Conservation (phyloP, 2,329 filamentous ascomycete species). For the Aspergillus arachidicola region DNA sequence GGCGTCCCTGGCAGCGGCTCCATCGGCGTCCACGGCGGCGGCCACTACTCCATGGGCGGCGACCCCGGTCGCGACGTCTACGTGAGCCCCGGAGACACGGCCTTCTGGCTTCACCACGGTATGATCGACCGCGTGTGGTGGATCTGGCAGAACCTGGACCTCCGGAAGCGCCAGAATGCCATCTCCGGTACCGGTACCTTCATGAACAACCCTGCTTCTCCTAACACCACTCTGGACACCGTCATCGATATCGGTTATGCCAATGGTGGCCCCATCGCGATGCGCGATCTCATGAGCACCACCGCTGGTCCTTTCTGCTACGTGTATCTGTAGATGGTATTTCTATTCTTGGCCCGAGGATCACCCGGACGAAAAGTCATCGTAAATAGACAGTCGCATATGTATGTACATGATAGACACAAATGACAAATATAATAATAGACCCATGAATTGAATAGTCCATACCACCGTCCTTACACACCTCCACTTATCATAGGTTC, state of each 20-base stretch:
- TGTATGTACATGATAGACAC: not conserved
- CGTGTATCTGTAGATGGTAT: slow-evolving; percentile 37
- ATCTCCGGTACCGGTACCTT: slow-evolving; percentile 51
- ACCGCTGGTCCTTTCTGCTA: slow-evolving; percentile 52
- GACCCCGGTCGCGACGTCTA: slow-evolving; percentile 51
- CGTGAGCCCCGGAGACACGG: slow-evolving; percentile 50
- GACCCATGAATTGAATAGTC: not conserved
- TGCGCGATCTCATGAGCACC: slow-evolving; percentile 47
- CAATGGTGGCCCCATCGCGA: slow-evolving; percentile 34
- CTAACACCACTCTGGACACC: slow-evolving; percentile 51
- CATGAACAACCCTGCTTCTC: slow-evolving; percentile 45
- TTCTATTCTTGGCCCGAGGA: not conserved
- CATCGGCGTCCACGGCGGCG: slow-evolving; percentile 49
- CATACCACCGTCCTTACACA: not conserved
- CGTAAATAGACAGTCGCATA: not conserved
- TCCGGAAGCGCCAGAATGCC: slow-evolving; percentile 35
- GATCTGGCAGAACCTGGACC: slow-evolving; percentile 54
- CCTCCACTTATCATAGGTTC: not conserved
- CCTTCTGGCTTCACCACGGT: slow-evolving; percentile 53
- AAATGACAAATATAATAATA: not conserved
- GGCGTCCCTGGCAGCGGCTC: slow-evolving; percentile 35
- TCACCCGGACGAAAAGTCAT: not conserved
- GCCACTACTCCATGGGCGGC: slow-evolving; percentile 51
- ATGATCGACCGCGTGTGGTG: slow-evolving; percentile 53
- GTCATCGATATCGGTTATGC: slow-evolving; percentile 43